Percentiles rank a stretch among this genome's conserved stretches.
Conservation (phyloP, 1,139 yeast species). For the Protomyces pachydermus region DNA sequence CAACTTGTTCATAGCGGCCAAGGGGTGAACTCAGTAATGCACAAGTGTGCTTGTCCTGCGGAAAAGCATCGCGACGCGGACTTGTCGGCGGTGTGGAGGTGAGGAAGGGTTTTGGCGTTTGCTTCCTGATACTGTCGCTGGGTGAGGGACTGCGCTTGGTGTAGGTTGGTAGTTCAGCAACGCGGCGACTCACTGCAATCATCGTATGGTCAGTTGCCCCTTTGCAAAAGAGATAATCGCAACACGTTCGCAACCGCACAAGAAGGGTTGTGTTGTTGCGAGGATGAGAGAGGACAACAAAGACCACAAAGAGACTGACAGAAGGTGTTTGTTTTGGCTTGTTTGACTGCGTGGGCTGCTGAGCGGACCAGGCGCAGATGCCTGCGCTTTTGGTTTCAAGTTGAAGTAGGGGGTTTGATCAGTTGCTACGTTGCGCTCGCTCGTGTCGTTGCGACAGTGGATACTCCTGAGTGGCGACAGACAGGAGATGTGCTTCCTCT, state of each 20-base stretch:
- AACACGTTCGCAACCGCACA: too few relatives aligned
- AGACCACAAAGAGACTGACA: too few relatives aligned
- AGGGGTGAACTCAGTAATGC: background rate
- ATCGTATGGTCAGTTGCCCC: background rate
- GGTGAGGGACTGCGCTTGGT: constrained; percentile 13
- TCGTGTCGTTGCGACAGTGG: too few relatives aligned
- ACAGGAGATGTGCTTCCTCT: too few relatives aligned
- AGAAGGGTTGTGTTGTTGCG: background rate
- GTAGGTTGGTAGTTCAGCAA: constrained; percentile 10
- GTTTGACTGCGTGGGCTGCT: background rate
- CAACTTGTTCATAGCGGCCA: background rate
- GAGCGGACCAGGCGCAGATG: too few relatives aligned
- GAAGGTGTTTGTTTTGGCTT: background rate
- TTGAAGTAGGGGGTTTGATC: too few relatives aligned
- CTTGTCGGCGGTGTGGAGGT: background rate
- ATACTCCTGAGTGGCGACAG: too few relatives aligned
- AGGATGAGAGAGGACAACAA: background rate
- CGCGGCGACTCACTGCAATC: constrained; percentile 13
- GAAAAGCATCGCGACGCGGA: background rate
- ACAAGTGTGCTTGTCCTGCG: background rate
- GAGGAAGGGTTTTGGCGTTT: background rate
- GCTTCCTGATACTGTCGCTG: background rate
- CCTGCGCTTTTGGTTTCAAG: too few relatives aligned
- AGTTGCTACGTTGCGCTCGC: too few relatives aligned
- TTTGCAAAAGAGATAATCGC: too few relatives aligned